phyloP scores from a whole-genome alignment of 768 basidiomycete species.

The Boletus sensibilis region DNA sequence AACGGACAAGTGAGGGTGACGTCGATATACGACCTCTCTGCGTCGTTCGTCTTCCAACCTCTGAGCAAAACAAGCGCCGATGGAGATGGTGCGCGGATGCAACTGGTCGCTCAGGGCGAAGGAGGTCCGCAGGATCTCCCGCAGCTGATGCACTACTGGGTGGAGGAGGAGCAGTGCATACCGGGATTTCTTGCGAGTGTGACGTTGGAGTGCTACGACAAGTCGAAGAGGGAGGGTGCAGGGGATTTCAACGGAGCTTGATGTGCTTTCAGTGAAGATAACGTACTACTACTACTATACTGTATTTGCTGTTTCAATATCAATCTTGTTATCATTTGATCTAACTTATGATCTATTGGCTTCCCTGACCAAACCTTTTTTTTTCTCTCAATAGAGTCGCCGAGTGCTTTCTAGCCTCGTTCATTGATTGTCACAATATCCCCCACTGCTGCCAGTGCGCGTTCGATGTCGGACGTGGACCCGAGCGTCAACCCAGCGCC shows the following conservation, averaged over 20 bases:
- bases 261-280: background rate
- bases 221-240: constrained; percentile 46
- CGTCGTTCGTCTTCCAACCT: constrained; percentile 86
- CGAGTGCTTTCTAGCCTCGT: background rate
- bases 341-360: background rate
- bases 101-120: constrained; percentile 71
- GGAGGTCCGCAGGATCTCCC: constrained; percentile 74
- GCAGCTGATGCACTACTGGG: constrained; percentile 81
- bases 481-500: background rate
- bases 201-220: constrained; percentile 85
- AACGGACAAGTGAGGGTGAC: constrained; percentile 90
- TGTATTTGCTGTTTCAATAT: background rate
- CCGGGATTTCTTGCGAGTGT: constrained; percentile 89
- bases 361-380: background rate
- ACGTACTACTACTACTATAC: background rate
- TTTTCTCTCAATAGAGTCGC: background rate
- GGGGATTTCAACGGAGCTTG: background rate
- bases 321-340: background rate
- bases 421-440: background rate
- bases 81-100: constrained; percentile 55
- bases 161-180: constrained; percentile 80
- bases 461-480: background rate
- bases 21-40: constrained; percentile 83
- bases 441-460: background rate
- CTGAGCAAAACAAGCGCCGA: constrained; percentile 36